Percentiles rank a stretch among this genome's conserved stretches.
These are phyloP conservation scores for Fraxinus paxiana DNA, from an alignment of 305 asterid species.

Conservation along the genomic window DNA sequence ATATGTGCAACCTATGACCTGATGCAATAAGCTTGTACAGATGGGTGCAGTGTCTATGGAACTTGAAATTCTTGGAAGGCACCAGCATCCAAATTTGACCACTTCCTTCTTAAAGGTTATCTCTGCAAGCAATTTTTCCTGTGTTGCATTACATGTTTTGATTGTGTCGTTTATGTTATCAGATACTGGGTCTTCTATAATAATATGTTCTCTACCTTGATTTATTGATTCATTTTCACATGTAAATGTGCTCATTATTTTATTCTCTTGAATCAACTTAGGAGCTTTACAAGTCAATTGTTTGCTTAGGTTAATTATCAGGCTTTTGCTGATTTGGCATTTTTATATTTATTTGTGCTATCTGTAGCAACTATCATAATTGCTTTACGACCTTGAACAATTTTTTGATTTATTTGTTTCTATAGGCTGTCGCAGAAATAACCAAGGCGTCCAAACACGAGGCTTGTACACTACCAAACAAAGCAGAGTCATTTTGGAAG, in stretches of 20 bases:
- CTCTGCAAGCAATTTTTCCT: slow-evolving; percentile 17
- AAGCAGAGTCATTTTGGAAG: slow-evolving; percentile 52
- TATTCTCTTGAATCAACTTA: neutral
- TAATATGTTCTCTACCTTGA: neutral
- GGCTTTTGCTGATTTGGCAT: neutral
- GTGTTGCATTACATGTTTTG: slow-evolving; percentile 10
- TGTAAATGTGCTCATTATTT: neutral
- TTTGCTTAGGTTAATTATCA: neutral
- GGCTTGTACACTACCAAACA: slow-evolving; percentile 61
- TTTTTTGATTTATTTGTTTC: slow-evolving; percentile 23
- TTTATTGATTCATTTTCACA: slow-evolving; percentile 1
- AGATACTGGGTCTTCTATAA: neutral
- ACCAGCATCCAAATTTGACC: slow-evolving; percentile 79
- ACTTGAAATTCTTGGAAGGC: slow-evolving; percentile 95
- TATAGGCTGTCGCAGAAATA: slow-evolving; percentile 83
- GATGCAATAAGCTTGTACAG: slow-evolving; percentile 43
- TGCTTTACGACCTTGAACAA: slow-evolving; percentile 3
- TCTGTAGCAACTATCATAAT: neutral
- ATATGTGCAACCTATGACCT: slow-evolving; percentile 19
- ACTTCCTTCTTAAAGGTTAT: slow-evolving; percentile 83
- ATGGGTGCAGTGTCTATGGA: slow-evolving; percentile 87
- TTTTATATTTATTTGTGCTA: neutral
- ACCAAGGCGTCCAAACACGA: slow-evolving; percentile 68
- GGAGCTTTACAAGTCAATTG: neutral
- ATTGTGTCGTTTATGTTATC: neutral